These are phyloP conservation scores for Diaporthe sp. DNA, from an alignment of 2,329 filamentous ascomycete species.

Conservation along the genomic window DNA sequence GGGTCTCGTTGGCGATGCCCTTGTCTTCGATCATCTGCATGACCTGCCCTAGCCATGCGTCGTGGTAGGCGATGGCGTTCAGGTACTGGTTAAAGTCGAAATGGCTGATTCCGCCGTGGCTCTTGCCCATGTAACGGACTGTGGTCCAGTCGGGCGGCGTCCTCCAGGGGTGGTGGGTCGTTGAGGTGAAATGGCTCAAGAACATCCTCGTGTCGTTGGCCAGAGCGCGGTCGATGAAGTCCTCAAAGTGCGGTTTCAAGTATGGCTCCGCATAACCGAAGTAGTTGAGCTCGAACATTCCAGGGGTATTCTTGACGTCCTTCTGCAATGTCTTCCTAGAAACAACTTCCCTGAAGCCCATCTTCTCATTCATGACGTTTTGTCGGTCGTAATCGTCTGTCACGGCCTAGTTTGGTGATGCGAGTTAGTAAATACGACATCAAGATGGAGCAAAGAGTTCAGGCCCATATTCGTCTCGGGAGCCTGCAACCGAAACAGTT, in stretches of 20 bases:
- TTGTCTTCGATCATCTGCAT: constrained; percentile 56
- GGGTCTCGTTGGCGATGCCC: constrained; percentile 57
- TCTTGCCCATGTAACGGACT: constrained; percentile 40
- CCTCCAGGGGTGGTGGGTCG: constrained; percentile 58
- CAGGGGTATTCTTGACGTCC: constrained; percentile 5
- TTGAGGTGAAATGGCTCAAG: constrained; percentile 51
- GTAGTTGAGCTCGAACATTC: constrained; percentile 49
- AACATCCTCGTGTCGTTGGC: constrained; percentile 49
- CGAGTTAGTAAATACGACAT: neutral
- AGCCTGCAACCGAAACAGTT: neutral
- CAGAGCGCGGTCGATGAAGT: constrained; percentile 48
- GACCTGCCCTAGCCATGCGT: constrained; percentile 54
- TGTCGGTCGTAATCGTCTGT: constrained; percentile 52
- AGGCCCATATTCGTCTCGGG: neutral
- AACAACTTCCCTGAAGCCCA: constrained; percentile 48
- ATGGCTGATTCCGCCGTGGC: constrained; percentile 47
- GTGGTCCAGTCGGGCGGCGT: constrained; percentile 47
- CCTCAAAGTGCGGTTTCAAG: constrained; percentile 53
- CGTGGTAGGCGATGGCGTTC: constrained; percentile 55
- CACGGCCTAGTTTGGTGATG: constrained; percentile 41
- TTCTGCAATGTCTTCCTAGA: constrained; percentile 32
- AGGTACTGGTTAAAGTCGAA: constrained; percentile 54
- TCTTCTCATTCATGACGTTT: constrained; percentile 46
- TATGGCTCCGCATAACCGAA: constrained; percentile 58
- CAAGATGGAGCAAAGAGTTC: neutral